Evolutionary conservation across 257 asterid genomes (phyloP), one percentile per base, ranked within the genome.

Genomic region (Cinchona pubescens): DNA sequence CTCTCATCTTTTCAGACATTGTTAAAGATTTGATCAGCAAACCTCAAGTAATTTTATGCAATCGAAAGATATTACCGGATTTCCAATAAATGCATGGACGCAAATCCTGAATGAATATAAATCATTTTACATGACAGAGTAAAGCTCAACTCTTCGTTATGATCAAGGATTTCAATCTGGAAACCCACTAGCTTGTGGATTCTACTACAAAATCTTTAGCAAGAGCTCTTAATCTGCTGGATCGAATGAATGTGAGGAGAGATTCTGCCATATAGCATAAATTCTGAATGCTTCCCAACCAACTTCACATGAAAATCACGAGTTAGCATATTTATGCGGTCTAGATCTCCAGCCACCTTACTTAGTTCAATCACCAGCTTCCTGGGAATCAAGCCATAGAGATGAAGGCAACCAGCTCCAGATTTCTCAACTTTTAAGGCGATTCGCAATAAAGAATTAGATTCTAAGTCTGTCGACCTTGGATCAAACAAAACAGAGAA

Each of bases 401-500:
- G 80, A 88, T 88, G 63, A 15, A 85, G 82, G 15, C 37, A 42
- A 61, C 76, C 87, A 34, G 61, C 13, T 32, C 75, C 87, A 30
- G 79, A 71, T 48, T 72, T 86, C 68, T 68, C 86, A 34, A 83
- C 87, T 78, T 77, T 82, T 46, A 90, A 74, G 45, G 86, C 88
- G 68, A 90, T 85, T 34, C 89, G 87, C 69, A 93, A 65, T 82
- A 93, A 72, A 71, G 89, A 89, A 76, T 86, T 77, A 16, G 91
- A 82, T 73, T 84, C 92, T 38, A 45, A 62, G 77, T 89, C 94
- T 10, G 79, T 75, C 27, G 89, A 79, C 25, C 77, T 82, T 2
- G 96, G 93, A 83, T 93, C 93, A 56, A 79, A 83, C 80, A 93
- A 48, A 64, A 86, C 85, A 38, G 87, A 79, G 77, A 91, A 91